Conservation (phyloP, 1,284 basidiomycete species). For the Exsudoporus floridanus region DNA sequence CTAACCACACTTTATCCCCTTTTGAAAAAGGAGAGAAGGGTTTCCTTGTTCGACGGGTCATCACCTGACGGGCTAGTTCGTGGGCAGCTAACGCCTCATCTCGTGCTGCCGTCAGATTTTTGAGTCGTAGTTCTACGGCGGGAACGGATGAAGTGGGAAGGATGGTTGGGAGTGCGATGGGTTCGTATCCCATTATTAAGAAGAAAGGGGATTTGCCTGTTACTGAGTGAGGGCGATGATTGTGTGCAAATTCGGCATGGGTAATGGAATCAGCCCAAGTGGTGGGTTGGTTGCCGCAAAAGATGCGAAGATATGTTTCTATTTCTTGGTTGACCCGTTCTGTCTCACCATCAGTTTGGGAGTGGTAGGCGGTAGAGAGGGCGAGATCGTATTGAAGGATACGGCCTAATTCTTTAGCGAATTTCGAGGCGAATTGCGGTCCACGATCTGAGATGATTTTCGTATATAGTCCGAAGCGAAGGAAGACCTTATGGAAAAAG, state of each 20-base stretch:
- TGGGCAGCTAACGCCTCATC: background rate
- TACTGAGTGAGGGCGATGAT: background rate
- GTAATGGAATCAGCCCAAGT: background rate
- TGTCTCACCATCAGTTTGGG: background rate
- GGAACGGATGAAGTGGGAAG: background rate
- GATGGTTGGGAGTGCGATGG: background rate
- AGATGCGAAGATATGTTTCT: background rate
- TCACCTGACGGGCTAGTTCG: background rate
- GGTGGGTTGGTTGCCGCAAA: background rate
- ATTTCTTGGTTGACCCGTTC: background rate
- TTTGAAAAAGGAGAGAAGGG: background rate
- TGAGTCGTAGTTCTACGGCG: fast-evolving
- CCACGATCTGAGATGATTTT: too few relatives aligned
- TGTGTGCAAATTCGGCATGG: background rate
- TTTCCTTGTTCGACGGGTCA: fast-evolving
- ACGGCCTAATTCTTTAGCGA: too few relatives aligned
- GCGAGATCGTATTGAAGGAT: too few relatives aligned
- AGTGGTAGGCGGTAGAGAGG: background rate
- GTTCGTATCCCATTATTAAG: background rate
- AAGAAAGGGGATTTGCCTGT: background rate
- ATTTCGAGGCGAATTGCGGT: too few relatives aligned
- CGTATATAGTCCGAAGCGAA: background rate
- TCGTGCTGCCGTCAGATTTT: background rate
- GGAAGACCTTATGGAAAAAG: background rate
- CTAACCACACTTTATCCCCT: background rate